These are phyloP conservation scores for Sugiyamaella neomexicana DNA, from an alignment of 1,139 yeast genomes.

Conservation along the genomic window DNA sequence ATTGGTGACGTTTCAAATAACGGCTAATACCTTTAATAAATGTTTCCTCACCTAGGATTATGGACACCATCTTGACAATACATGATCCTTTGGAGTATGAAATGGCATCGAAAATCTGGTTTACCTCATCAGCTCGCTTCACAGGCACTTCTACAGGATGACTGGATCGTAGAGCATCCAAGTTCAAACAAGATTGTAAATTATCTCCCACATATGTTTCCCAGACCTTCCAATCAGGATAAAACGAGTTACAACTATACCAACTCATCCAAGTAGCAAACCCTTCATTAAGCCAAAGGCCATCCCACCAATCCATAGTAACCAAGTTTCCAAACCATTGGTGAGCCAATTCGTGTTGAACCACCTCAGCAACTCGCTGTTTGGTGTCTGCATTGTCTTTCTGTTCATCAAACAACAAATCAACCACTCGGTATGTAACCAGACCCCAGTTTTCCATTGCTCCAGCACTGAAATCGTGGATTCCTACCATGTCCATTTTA, in stretches of 20 bases:
- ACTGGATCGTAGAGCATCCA: constrained; percentile 75
- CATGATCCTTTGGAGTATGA: constrained; percentile 84
- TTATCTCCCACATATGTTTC: constrained; percentile 68
- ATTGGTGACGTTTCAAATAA: constrained; percentile 70
- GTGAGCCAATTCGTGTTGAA: constrained; percentile 87
- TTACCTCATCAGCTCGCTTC: constrained; percentile 74
- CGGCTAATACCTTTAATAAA: constrained; percentile 76
- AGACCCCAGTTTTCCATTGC: constrained; percentile 96
- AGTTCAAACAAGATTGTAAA: constrained; percentile 65
- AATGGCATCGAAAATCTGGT: constrained; percentile 84
- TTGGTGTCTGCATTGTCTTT: constrained; percentile 67
- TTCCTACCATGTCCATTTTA: constrained; percentile 78
- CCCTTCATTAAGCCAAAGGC: constrained; percentile 88
- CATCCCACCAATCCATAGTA: constrained; percentile 96
- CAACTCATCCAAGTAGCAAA: constrained; percentile 92
- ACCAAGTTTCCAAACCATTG: constrained; percentile 94
- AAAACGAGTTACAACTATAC: constrained; percentile 71
- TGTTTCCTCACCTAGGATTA: constrained; percentile 69
- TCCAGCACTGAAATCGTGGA: constrained; percentile 80
- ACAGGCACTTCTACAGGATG: constrained; percentile 91
- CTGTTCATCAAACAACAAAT: constrained; percentile 64
- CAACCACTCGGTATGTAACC: constrained; percentile 79
- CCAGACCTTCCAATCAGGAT: constrained; percentile 88
- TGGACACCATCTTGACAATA: constrained; percentile 73
- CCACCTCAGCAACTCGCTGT: constrained; percentile 82